Evolutionary conservation across 306 rosid species (phyloP), one percentile per base, ranked within the genome.

Genomic region (Cicer chorassanicum): DNA sequence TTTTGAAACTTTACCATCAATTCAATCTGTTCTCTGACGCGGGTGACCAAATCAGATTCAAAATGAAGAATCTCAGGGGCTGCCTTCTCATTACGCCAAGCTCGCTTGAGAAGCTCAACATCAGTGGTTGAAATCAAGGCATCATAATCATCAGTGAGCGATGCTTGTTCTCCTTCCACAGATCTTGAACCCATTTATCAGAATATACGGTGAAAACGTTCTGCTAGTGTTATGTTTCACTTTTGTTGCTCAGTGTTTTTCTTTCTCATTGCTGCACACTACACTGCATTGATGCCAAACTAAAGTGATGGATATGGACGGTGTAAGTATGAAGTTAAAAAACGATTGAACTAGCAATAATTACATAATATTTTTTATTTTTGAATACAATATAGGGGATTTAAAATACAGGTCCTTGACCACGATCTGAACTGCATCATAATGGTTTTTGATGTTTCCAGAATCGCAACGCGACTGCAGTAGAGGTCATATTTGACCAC

Each of bases 11-110:
- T 13, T 56, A 93, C 98, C 97, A 88, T 85, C 70, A 88, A 73
- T 54, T 87, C 86, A 80, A 91, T 87, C 83, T 91, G 97, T 51
- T 77, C 92, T 44, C 36, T 77, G 65, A 89, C 78, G 57, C 97
- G 87, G 76, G 36, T 13, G 74, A 89, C 76, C 85, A 93, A 78
- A 55, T 82, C 82, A 13, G 76, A 45, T 85, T 91, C 87, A 76
- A 75, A 93, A 15, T 74, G 90, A 57, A 93, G 88, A 81, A 93
- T 81, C 81, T 88, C 84, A 1, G 87, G 87, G 4, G 87, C 84
- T 0, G 87, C 84, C 62, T 80, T 80, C 72, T 84, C 87, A 43
- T 77, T 84, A 19, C 87, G 87, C 87, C 87, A 84, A 1, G 82
- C 84, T 51, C 77, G 77, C 80, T 84, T 84, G 12, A 84, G 87